Evolutionary conservation across 2,329 filamentous ascomycete genomes (phyloP), one percentile per base, ranked within the genome.

Genomic region (Rutstroemia sp.): DNA sequence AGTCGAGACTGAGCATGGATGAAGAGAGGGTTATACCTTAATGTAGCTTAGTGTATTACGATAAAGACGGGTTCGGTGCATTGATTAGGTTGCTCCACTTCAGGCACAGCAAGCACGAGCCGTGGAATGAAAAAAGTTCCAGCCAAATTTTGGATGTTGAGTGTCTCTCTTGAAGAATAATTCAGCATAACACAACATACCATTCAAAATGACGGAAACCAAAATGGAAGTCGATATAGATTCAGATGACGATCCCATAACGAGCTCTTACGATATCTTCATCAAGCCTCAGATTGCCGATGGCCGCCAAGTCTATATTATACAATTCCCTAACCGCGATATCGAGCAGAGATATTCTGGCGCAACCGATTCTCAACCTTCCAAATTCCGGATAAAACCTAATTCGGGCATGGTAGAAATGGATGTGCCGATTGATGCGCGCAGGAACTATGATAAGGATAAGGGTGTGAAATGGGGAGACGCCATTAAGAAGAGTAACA

Each of bases 241-340:
- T 17, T 16, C 25, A 34, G 50, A 19, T 48, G 71, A 79, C 19
- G 88, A 92, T 67, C 87, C 88, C 54, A 78, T 92, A 62, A 78
- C 87, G 53, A 79, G 84, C 44, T 83, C 80, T 60, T 97, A 96
- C 79, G 82, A 89, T 68, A 83, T 97, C 71, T 92, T 87, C 73
- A 84, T 96, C 68, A 96, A 92, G 64, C 87, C 89, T 21, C 75
- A 79, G 19, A 80, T 87, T 47, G 78, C 83, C 4, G 70, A 73
- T 16, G 76, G 77, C 65, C 83, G 82, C 58, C 80, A 86, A 63
- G 81, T 91, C 58, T 86, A 92, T 65, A 81, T 97, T 61, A 81
- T 99, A 47, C 92, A 97, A 75, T 95, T 95, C 71, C 87, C 92
- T 25, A 92, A 92, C 73, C 87, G 89, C 60, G 76, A 81, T 42